Conservation (phyloP, 2,329 filamentous ascomycete genomes). For the Phialophora verrucosa region DNA sequence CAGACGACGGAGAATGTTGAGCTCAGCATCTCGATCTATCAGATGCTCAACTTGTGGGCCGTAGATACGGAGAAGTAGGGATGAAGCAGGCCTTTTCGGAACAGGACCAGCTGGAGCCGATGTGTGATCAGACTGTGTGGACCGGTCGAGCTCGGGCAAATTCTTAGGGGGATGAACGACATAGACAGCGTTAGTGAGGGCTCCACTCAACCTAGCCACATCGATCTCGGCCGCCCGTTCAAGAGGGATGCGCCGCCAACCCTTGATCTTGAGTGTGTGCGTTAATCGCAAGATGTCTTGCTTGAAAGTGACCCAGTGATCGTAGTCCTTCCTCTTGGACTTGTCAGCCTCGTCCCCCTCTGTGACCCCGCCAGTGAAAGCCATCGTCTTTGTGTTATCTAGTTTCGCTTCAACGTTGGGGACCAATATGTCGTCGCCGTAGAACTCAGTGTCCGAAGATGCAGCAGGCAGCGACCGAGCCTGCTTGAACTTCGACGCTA, state of each 20-base stretch:
- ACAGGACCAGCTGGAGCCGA: slow-evolving; percentile 26
- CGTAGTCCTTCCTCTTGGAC: slow-evolving; percentile 69
- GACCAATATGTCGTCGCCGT: slow-evolving; percentile 77
- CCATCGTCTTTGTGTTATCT: slow-evolving; percentile 88
- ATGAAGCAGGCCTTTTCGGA: slow-evolving; percentile 52
- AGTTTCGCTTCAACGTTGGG: slow-evolving; percentile 82
- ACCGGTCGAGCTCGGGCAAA: slow-evolving; percentile 49
- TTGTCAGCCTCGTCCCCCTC: slow-evolving; percentile 54
- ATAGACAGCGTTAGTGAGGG: slow-evolving; percentile 95
- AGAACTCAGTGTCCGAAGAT: slow-evolving; percentile 84
- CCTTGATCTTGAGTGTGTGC: slow-evolving; percentile 87
- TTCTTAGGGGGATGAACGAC: slow-evolving; percentile 82
- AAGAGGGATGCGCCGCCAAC: slow-evolving; percentile 80
- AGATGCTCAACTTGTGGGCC: slow-evolving; percentile 94
- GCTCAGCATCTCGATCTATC: slow-evolving; percentile 89
- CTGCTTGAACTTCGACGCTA: slow-evolving; percentile 47
- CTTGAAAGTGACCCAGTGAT: slow-evolving; percentile 86
- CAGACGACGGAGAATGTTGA: slow-evolving; percentile 82
- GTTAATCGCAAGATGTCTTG: slow-evolving; percentile 86
- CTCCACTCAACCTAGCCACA: slow-evolving; percentile 70
- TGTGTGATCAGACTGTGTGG: slow-evolving; percentile 29
- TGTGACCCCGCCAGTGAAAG: slow-evolving; percentile 67
- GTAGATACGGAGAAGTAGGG: slow-evolving; percentile 88
- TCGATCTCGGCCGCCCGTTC: slow-evolving; percentile 51
- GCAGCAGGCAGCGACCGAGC: slow-evolving; percentile 56